Percentiles rank a stretch among this genome's conserved stretches.
phyloP scores from a whole-genome alignment of 2,329 filamentous ascomycete genomes.

The Passalora sequoiae region DNA sequence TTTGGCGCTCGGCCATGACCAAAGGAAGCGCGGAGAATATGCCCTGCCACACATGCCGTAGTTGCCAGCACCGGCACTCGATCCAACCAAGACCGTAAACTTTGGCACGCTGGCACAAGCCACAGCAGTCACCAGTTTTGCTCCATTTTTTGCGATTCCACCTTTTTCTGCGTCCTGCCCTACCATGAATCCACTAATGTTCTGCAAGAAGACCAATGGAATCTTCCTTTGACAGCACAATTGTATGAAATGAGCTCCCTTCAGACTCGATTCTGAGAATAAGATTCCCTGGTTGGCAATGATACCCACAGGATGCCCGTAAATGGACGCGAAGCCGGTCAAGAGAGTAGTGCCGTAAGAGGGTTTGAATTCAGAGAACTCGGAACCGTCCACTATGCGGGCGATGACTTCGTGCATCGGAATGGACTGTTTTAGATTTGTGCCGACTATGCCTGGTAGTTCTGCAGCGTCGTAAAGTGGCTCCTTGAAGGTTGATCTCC shows the following conservation, averaged over 20 bases:
- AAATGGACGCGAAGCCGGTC: slow-evolving; percentile 79
- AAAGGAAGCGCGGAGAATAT: slow-evolving; percentile 84
- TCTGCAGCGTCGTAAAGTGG: slow-evolving; percentile 76
- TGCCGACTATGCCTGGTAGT: slow-evolving; percentile 80
- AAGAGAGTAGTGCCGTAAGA: slow-evolving; percentile 85
- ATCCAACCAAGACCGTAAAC: slow-evolving; percentile 93
- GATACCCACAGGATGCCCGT: slow-evolving; percentile 86
- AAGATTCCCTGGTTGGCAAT: slow-evolving; percentile 95
- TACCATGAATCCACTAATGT: slow-evolving; percentile 98
- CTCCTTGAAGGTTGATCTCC: slow-evolving; percentile 54
- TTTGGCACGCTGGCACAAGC: slow-evolving; percentile 93
- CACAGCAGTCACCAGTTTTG: slow-evolving; percentile 92
- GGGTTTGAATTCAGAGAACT: slow-evolving; percentile 91
- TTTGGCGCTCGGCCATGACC: slow-evolving; percentile 97
- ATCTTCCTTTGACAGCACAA: slow-evolving; percentile 86
- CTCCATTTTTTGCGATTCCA: slow-evolving; percentile 95
- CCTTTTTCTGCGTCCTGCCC: slow-evolving; percentile 86
- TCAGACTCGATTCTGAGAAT: slow-evolving; percentile 81
- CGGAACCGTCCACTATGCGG: slow-evolving; percentile 82
- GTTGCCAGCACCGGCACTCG: slow-evolving; percentile 88
- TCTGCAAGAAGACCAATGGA: slow-evolving; percentile 88
- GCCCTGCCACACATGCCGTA: slow-evolving; percentile 97
- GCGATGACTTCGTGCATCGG: slow-evolving; percentile 87
- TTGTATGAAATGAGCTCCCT: slow-evolving; percentile 96
- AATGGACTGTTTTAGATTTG: slow-evolving; percentile 80